A percentile compares a stretch with the other conserved stretches of the same genome.
These are phyloP conservation scores for Glycyrrhiza uralensis DNA, from an alignment of 306 rosid genomes.

Conservation along the genomic window DNA sequence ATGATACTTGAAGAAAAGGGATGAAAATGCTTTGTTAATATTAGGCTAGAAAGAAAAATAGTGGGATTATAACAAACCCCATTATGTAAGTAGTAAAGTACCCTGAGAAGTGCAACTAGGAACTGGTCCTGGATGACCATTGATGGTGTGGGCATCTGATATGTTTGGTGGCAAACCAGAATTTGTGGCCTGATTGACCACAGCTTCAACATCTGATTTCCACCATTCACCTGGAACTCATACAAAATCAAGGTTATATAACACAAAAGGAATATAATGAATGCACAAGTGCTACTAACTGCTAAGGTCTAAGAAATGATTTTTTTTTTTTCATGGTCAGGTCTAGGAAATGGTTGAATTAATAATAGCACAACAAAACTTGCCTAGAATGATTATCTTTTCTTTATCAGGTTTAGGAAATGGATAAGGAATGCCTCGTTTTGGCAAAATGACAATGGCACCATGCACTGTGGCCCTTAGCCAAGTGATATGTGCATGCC, in stretches of 20 bases:
- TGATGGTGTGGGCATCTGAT: constrained; percentile 71
- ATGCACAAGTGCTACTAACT: not conserved
- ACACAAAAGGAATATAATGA: not conserved
- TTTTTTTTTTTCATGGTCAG: not conserved
- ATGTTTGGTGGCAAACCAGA: constrained; percentile 64
- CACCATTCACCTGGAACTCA: constrained; percentile 65
- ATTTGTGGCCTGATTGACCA: constrained; percentile 41
- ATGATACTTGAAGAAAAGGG: not conserved
- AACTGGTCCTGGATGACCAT: constrained; percentile 60
- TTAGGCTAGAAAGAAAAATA: not conserved
- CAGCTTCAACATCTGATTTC: constrained; percentile 75
- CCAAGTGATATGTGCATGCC: constrained; percentile 87
- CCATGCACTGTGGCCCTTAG: constrained; percentile 71
- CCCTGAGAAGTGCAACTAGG: constrained; percentile 60
- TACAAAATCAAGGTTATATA: not conserved
- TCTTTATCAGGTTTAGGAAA: constrained; percentile 61
- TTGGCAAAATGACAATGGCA: constrained; percentile 65
- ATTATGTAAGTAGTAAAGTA: constrained; percentile 24
- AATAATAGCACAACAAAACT: not conserved
- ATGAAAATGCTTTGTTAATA: not conserved
- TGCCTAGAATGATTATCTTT: constrained; percentile 54
- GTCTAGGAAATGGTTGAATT: not conserved
- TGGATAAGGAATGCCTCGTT: constrained; percentile 59
- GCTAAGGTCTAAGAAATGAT: not conserved
- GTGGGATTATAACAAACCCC: not conserved